A percentile compares a stretch with the other conserved stretches of the same genome.
Evolutionary conservation across 2,329 filamentous ascomycete species (phyloP).

Genomic region (Fusarium devonianum): DNA sequence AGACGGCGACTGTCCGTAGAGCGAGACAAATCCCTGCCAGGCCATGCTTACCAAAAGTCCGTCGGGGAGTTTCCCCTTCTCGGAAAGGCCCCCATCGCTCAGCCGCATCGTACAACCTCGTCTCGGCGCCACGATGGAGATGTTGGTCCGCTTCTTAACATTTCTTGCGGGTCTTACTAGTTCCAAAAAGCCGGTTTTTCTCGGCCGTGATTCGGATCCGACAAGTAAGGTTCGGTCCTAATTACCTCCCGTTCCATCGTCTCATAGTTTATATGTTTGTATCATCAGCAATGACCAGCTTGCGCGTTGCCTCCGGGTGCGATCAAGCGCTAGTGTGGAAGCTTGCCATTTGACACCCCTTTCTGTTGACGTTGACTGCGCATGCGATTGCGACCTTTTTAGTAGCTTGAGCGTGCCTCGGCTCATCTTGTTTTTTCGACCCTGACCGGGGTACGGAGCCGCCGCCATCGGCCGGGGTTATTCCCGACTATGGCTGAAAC

Average conservation of each 20-base stretch:
- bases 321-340: neutral
- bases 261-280: too few relatives aligned
- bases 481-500: conserved; percentile 9
- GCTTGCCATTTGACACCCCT: neutral
- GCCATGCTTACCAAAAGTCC: conserved; percentile 24
- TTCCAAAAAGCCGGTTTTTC: conserved; percentile 1
- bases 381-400: neutral
- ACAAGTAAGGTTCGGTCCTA: neutral
- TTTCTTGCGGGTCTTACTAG: too few relatives aligned
- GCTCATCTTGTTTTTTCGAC: neutral
- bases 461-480: conserved; percentile 9
- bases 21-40: neutral
- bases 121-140: conserved; percentile 1
- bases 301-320: neutral
- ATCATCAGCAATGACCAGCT: neutral
- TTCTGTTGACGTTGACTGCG: neutral
- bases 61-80: conserved; percentile 21
- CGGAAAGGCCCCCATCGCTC: neutral
- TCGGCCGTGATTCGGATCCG: conserved; percentile 24
- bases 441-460: neutral
- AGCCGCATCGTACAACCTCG: conserved; percentile 1
- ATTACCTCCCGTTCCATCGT: neutral
- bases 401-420: neutral
- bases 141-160: neutral
- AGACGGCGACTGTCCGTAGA: neutral